Evolutionary conservation across 129 eudicot genomes (phyloP).

Genomic region (Artemisia tridentata): DNA sequence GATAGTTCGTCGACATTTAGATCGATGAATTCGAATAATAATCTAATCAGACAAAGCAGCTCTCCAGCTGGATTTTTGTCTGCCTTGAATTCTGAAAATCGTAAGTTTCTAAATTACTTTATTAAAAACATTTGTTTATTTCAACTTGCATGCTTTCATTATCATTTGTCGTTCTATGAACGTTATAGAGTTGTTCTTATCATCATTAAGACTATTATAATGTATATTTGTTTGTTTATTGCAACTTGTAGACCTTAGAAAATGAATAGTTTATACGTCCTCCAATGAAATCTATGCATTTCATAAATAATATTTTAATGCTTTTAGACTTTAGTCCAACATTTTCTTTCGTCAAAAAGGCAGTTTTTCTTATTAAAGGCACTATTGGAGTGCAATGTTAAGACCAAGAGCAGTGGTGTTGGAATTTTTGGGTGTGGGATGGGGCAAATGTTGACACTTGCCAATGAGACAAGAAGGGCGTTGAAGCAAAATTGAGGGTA

Average conservation of each 20-base stretch:
- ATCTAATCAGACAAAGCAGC: slow-evolving; percentile 82
- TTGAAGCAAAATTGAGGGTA: too few species aligned
- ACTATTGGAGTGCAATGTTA: not conserved
- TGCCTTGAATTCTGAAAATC: slow-evolving; percentile 43
- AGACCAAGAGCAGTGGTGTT: too few species aligned
- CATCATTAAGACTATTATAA: not conserved
- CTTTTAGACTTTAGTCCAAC: slow-evolving; percentile 2
- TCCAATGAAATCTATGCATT: slow-evolving; percentile 23
- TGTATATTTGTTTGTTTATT: slow-evolving; percentile 16
- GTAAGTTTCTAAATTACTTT: slow-evolving; percentile 32
- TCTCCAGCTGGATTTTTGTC: slow-evolving; percentile 91
- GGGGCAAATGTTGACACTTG: too few species aligned
- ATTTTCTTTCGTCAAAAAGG: not conserved
- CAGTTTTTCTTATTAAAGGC: not conserved
- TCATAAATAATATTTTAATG: not conserved
- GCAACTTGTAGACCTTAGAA: slow-evolving; percentile 23
- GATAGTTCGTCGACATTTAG: slow-evolving; percentile 29
- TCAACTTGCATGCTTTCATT: slow-evolving; percentile 21
- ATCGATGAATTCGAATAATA: slow-evolving; percentile 29
- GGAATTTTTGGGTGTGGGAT: too few species aligned
- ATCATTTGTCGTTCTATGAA: slow-evolving; percentile 12
- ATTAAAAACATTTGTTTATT: slow-evolving; percentile 20
- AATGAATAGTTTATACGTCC: slow-evolving; percentile 15
- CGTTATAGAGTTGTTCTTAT: not conserved
- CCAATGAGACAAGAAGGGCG: too few species aligned